phyloP scores from a whole-genome alignment of 2,329 filamentous ascomycete species.

The Cylindrodendrum hubeiense region DNA sequence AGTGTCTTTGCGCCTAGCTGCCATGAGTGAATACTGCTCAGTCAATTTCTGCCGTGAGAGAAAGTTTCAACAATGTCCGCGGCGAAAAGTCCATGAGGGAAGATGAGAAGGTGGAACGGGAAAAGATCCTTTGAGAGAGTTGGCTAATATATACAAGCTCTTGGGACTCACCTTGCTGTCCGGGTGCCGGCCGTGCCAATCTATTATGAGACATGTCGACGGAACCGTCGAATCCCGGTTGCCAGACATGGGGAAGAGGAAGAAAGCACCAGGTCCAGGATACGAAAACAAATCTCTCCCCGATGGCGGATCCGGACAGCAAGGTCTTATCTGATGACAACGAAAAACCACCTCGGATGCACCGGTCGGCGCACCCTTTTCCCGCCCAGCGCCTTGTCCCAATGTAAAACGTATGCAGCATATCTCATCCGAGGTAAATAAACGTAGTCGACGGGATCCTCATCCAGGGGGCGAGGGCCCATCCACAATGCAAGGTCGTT shows the following conservation, averaged over 20 bases:
- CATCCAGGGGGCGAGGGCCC: constrained; percentile 37
- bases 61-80: constrained; percentile 29
- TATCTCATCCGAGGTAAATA: constrained; percentile 49
- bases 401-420: constrained; percentile 50
- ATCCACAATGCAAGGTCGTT: constrained; percentile 46
- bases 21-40: constrained; percentile 39
- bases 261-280: constrained; percentile 48
- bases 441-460: constrained; percentile 43
- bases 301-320: constrained; percentile 51
- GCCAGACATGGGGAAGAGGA: constrained; percentile 38
- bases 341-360: constrained; percentile 41
- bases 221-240: constrained; percentile 42
- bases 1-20: constrained; percentile 38
- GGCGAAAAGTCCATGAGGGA: constrained; percentile 38
- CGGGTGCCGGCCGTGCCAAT: constrained; percentile 54
- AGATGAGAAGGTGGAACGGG: constrained; percentile 25
- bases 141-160: constrained; percentile 67
- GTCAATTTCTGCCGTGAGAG: constrained; percentile 40
- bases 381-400: constrained; percentile 47
- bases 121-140: constrained; percentile 53
- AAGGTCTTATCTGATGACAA: constrained; percentile 41
- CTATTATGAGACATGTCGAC: constrained; percentile 45
- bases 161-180: constrained; percentile 67
- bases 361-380: constrained; percentile 42
- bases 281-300: constrained; percentile 47